Percentiles rank a stretch among this genome's conserved stretches.
These are phyloP conservation scores for Penicillium sp. DNA, from an alignment of 2,329 filamentous ascomycete genomes.

Conservation along the genomic window DNA sequence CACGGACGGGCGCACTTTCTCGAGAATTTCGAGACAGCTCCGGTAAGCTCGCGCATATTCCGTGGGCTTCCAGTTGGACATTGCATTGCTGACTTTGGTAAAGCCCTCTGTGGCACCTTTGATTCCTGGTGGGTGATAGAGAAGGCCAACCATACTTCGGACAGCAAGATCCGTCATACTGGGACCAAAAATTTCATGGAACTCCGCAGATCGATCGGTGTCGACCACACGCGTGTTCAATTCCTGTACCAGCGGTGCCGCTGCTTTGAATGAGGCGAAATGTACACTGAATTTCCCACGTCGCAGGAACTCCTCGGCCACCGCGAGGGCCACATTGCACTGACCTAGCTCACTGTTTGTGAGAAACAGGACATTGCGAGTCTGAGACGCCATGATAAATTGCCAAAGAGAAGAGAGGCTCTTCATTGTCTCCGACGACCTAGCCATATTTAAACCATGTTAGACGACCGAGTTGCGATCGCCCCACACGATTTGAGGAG, in stretches of 20 bases:
- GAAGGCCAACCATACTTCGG: constrained; percentile 25
- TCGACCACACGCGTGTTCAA: constrained; percentile 19
- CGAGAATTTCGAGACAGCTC: constrained; percentile 40
- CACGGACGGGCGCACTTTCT: constrained; percentile 39
- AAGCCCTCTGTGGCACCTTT: constrained; percentile 35
- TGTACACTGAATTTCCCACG: constrained; percentile 43
- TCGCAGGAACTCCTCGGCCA: constrained; percentile 40
- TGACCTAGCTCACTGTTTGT: constrained; percentile 49
- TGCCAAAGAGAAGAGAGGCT: too few species aligned
- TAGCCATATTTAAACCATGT: constrained; percentile 1
- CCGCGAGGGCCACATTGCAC: constrained; percentile 48
- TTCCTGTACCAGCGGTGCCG: constrained; percentile 34
- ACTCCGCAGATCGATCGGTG: constrained; percentile 15
- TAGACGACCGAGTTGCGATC: not conserved
- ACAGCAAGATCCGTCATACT: constrained; percentile 36
- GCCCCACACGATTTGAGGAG: not conserved
- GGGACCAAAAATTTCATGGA: constrained; percentile 36
- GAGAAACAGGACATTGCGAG: constrained; percentile 40
- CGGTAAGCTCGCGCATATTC: constrained; percentile 45
- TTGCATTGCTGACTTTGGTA: constrained; percentile 26
- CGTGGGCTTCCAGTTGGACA: constrained; percentile 37
- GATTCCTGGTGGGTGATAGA: constrained; percentile 34
- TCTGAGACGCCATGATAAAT: constrained; percentile 15
- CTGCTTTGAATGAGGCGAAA: constrained; percentile 43
- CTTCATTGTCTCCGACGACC: not conserved